Percentiles rank a stretch among this genome's conserved stretches.
Evolutionary conservation across 1,284 basidiomycete genomes (phyloP).

Genomic region (Paramarasmius palmivorus): DNA sequence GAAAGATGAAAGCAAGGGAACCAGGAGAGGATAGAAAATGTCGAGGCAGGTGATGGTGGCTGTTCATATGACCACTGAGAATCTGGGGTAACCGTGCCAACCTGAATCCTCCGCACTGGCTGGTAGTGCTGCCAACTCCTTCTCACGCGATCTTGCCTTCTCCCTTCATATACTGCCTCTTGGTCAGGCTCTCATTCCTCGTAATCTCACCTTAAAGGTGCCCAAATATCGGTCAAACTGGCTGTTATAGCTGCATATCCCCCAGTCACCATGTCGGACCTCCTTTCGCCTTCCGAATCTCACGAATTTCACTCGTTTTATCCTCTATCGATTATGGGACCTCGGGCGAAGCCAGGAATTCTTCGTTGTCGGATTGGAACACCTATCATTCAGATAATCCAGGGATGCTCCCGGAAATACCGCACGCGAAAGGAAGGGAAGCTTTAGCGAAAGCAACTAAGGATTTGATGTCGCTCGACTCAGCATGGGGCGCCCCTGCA

Average conservation of each 20-base stretch:
- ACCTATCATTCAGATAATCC: slow-evolving; percentile 20
- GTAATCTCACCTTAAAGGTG: not conserved
- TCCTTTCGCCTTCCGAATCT: slow-evolving; percentile 36
- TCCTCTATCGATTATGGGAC: slow-evolving; percentile 35
- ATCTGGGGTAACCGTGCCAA: no score
- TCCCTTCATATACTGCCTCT: not conserved
- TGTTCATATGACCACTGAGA: no score
- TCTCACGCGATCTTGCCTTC: no score
- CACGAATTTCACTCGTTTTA: slow-evolving; percentile 45
- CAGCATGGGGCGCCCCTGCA: slow-evolving; percentile 26
- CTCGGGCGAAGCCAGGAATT: slow-evolving; percentile 20
- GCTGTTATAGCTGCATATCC: slow-evolving; percentile 23
- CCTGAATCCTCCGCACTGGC: no score
- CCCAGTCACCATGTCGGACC: slow-evolving; percentile 28
- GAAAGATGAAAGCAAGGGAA: no score
- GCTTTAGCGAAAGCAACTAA: slow-evolving; percentile 72
- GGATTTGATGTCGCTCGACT: slow-evolving; percentile 64
- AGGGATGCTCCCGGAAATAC: slow-evolving; percentile 15
- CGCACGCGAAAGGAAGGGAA: slow-evolving; percentile 45
- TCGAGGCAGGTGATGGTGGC: no score
- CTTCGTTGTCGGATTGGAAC: slow-evolving; percentile 30
- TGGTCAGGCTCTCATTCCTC: slow-evolving; percentile 22
- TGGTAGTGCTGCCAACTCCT: no score
- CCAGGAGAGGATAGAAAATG: no score
- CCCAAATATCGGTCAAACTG: slow-evolving; percentile 14